These are phyloP conservation scores for Tetracentron sinense DNA, from an alignment of 164 flowering plant genomes.

Conservation along the genomic window DNA sequence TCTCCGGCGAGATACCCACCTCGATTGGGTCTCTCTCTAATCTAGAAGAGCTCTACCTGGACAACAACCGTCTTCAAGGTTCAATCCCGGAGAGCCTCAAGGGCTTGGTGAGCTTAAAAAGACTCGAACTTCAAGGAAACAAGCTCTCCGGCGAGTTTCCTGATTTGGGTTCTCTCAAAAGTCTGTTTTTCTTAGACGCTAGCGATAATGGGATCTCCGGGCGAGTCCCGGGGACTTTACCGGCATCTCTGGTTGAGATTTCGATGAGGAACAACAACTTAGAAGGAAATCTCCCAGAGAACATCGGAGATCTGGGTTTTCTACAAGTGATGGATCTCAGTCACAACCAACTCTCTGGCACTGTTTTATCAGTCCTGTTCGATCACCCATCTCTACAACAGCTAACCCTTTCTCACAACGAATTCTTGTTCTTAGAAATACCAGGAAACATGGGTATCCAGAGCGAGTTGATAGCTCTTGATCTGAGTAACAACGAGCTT, in stretches of 20 bases:
- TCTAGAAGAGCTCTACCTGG: conserved; percentile 72
- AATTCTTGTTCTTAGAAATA: conserved; percentile 35
- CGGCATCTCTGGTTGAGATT: conserved; percentile 50
- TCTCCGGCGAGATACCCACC: conserved; percentile 68
- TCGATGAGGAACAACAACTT: conserved; percentile 65
- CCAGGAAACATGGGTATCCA: conserved; percentile 26
- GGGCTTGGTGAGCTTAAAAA: conserved; percentile 34
- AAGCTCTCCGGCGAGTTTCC: conserved; percentile 57
- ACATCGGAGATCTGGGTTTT: conserved; percentile 13
- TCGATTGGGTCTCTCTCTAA: conserved; percentile 46
- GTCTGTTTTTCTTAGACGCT: conserved; percentile 49
- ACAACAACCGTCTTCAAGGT: conserved; percentile 56
- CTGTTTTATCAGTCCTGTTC: conserved; percentile 54
- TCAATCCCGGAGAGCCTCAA: conserved; percentile 45
- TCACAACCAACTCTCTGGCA: conserved; percentile 60
- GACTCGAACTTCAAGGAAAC: conserved; percentile 74
- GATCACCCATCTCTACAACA: conserved; percentile 76
- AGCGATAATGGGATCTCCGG: conserved; percentile 72
- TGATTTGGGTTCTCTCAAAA: conserved; percentile 42
- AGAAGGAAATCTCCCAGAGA: conserved; percentile 41
- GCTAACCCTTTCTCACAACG: conserved; percentile 68
- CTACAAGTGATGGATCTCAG: conserved; percentile 82
- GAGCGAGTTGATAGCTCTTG: conserved; percentile 69
- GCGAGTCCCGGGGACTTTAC: conserved; percentile 42
- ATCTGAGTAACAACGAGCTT: conserved; percentile 60